Percentiles rank a stretch among this genome's conserved stretches.
These are phyloP conservation scores for Aspergillus sp. DNA, from an alignment of 2,329 filamentous ascomycete species.

Conservation along the genomic window DNA sequence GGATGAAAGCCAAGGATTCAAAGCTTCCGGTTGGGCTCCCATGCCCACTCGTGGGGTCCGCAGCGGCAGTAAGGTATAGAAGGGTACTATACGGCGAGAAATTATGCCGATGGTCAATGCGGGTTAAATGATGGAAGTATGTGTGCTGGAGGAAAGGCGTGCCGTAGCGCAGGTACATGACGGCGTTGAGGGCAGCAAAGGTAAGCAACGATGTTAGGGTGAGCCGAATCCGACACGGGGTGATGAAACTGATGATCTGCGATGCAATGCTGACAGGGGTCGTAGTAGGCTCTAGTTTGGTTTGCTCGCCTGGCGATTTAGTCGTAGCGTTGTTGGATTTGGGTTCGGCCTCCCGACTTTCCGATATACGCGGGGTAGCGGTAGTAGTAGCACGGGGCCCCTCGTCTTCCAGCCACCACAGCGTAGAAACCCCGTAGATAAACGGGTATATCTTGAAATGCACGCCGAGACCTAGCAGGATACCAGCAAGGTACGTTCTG, in stretches of 20 bases:
- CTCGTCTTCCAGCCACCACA: conserved; percentile 42
- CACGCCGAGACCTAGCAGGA: conserved; percentile 77
- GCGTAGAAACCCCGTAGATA: conserved; percentile 72
- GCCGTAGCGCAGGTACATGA: conserved; percentile 81
- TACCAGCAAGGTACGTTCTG: conserved; percentile 65
- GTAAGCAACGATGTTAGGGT: conserved; percentile 65
- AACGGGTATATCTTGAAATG: conserved; percentile 99
- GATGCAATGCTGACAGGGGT: conserved; percentile 6
- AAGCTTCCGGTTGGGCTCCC: conserved; percentile 38
- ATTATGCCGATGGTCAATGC: conserved; percentile 96
- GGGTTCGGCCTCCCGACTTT: conserved; percentile 7
- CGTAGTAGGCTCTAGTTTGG: not conserved
- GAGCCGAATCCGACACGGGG: conserved; percentile 37
- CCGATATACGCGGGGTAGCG: conserved; percentile 1
- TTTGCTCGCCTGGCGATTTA: not conserved
- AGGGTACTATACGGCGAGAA: conserved; percentile 95
- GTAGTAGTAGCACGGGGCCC: too few relatives aligned
- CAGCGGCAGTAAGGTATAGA: conserved; percentile 79
- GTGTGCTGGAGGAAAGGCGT: conserved; percentile 82
- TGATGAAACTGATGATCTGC: conserved; percentile 36
- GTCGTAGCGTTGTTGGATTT: not conserved
- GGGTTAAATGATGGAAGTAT: conserved; percentile 86
- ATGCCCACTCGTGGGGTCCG: conserved; percentile 33
- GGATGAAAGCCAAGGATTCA: conserved; percentile 83
- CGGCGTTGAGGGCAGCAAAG: conserved; percentile 70